phyloP scores from a whole-genome alignment of 169 alveolate genomes.

The Babesia ovata region DNA sequence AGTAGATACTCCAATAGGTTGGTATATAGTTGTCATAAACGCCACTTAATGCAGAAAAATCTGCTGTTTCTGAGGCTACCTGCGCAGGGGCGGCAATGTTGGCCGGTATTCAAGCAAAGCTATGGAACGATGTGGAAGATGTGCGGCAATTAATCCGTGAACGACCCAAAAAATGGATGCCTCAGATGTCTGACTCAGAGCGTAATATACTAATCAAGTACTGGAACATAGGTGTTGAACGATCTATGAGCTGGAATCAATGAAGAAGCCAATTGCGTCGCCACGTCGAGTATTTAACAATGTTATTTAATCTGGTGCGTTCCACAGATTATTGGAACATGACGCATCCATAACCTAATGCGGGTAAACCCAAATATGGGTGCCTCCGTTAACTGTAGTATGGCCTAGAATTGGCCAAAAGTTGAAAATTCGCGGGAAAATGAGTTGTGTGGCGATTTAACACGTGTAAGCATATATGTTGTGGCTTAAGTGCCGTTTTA shows the following conservation, averaged over 20 bases:
- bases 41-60: constrained; percentile 37
- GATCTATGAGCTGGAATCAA: constrained; percentile 58
- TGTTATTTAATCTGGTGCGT: no score
- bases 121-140: constrained; percentile 75
- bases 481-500: no score
- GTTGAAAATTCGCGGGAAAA: no score
- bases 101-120: constrained; percentile 84
- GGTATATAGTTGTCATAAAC: background rate
- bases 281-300: no score
- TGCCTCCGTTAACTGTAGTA: no score
- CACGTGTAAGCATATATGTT: no score
- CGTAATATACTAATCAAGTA: constrained; percentile 60
- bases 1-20: constrained; percentile 72
- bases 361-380: no score
- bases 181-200: constrained; percentile 56
- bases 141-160: constrained; percentile 61
- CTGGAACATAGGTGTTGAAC: constrained; percentile 79
- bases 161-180: constrained; percentile 55
- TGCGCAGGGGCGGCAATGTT: constrained; percentile 89
- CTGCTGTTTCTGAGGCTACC: constrained; percentile 79
- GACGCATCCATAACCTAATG: no score
- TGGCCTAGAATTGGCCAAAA: no score
- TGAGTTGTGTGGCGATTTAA: no score
- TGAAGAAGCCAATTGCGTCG: no score
- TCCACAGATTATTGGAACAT: no score